Base-by-base conservation (phyloP, 768 basidiomycete species). In the Phlebiopsis flavidoalba region DNA sequence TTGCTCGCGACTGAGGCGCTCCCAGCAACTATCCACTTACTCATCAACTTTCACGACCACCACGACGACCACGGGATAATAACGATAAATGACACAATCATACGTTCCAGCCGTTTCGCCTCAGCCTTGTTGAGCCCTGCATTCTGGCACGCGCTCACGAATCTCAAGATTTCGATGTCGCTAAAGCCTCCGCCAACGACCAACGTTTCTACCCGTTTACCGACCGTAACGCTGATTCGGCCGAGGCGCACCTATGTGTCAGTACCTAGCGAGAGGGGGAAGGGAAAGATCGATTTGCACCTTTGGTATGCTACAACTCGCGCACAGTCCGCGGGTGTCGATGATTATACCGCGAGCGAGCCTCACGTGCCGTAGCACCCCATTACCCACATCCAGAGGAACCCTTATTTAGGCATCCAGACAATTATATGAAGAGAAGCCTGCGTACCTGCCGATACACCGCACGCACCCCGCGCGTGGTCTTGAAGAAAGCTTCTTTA, bases 401-500 rank as follows among this genome's bases (percentile, higher is more conserved):
- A n/a, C n/a, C n/a, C n/a, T n/a, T n/a, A n/a, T n/a, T n/a, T n/a
- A n/a, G n/a, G n/a, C n/a, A n/a, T n/a, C 10, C n/a, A 46, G 2
- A 22, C 43, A 2, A 17, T n/a, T 47, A 19, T 4, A n/a, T 6
- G 22, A 43, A 5, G 26, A 22, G n/a, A n/a, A n/a, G n/a, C n/a
- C n/a, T n/a, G n/a, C n/a, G n/a, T n/a, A n/a, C n/a, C n/a, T n/a
- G n/a, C n/a, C n/a, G n/a, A n/a, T n/a, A n/a, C n/a, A n/a, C n/a
- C n/a, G n/a, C n/a, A n/a, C n/a, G n/a, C n/a, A n/a, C n/a, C n/a
- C n/a, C n/a, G n/a, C n/a, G n/a, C n/a, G n/a, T n/a, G n/a, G 76
- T 79, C 10, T 79, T 97, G 68, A 95, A 92, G 80, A 98, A 98
- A n/a, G n/a, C n/a, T n/a, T n/a, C 73, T 98, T 85, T 77, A 99